phyloP scores from a whole-genome alignment of 2,329 filamentous ascomycete genomes.

The Penicillium sp. region DNA sequence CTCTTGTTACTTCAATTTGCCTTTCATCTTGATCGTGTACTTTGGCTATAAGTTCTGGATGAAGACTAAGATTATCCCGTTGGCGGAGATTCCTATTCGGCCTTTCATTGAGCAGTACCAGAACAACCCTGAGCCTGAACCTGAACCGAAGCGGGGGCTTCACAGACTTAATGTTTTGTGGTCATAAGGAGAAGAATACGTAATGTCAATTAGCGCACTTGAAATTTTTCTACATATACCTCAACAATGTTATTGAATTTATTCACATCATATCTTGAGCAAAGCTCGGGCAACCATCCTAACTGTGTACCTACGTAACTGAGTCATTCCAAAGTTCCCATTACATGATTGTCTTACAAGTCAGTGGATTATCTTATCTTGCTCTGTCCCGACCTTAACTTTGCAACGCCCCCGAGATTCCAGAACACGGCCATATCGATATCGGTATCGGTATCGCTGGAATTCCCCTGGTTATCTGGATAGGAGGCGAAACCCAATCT shows the following conservation, averaged over 20 bases:
- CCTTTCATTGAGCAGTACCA: conserved; percentile 29
- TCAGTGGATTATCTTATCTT: neutral
- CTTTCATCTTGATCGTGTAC: conserved; percentile 56
- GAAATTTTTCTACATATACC: neutral
- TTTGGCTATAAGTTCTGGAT: conserved; percentile 41
- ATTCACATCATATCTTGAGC: neutral
- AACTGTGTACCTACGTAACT: neutral
- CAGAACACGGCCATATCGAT: neutral
- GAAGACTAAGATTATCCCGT: conserved; percentile 35
- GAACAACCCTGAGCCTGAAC: conserved; percentile 29
- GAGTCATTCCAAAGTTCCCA: neutral
- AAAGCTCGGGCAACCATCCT: too few species aligned
- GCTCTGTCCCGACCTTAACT: neutral
- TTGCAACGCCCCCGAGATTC: neutral
- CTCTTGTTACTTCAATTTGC: conserved; percentile 61
- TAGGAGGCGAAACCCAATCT: neutral
- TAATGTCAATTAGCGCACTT: neutral
- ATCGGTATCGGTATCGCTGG: neutral
- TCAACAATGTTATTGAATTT: neutral
- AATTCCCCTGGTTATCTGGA: neutral
- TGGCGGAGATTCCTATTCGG: conserved; percentile 39
- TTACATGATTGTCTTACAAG: neutral
- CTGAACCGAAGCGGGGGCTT: conserved; percentile 21
- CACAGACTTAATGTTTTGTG: conserved; percentile 29
- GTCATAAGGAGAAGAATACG: conserved; percentile 9